Percentiles rank a stretch among this genome's conserved stretches.
These are phyloP conservation scores for Cryptococcus floricola DNA, from an alignment of 1,284 basidiomycete genomes.

Conservation along the genomic window DNA sequence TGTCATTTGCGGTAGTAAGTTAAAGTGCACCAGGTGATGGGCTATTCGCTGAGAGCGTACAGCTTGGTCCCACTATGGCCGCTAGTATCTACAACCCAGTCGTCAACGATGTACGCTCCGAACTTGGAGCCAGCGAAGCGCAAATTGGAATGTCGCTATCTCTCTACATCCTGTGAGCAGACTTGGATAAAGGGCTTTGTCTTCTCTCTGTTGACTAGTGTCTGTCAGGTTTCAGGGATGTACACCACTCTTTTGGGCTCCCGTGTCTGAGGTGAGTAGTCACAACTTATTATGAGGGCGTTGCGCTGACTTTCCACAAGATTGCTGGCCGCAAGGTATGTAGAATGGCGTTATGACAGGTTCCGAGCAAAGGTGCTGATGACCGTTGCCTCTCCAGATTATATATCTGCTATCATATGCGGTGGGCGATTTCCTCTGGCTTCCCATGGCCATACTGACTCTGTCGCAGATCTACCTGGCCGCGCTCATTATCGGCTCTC, in stretches of 20 bases:
- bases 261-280: conserved; percentile 27
- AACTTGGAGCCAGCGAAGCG: conserved; percentile 62
- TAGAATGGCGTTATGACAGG: not conserved
- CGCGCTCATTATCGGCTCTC: conserved; percentile 63
- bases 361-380: not conserved
- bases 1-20: conserved; percentile 39
- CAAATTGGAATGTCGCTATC: conserved; percentile 71
- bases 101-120: conserved; percentile 61
- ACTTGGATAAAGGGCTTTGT: not conserved
- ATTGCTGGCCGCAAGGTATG: conserved; percentile 71
- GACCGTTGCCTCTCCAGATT: conserved; percentile 49
- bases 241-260: conserved; percentile 41
- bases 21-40: not conserved
- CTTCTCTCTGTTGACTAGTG: not conserved
- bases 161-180: conserved; percentile 62
- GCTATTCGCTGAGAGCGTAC: not conserved
- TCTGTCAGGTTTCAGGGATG: conserved; percentile 39
- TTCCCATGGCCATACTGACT: not conserved
- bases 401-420: conserved; percentile 58
- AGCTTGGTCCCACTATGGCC: conserved; percentile 64
- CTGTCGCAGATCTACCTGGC: conserved; percentile 57
- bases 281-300: not conserved
- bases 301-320: conserved; percentile 1
- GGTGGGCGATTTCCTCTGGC: conserved; percentile 28
- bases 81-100: conserved; percentile 48